phyloP scores from a whole-genome alignment of 1,139 yeast species.

The Geotrichum fermentans region DNA sequence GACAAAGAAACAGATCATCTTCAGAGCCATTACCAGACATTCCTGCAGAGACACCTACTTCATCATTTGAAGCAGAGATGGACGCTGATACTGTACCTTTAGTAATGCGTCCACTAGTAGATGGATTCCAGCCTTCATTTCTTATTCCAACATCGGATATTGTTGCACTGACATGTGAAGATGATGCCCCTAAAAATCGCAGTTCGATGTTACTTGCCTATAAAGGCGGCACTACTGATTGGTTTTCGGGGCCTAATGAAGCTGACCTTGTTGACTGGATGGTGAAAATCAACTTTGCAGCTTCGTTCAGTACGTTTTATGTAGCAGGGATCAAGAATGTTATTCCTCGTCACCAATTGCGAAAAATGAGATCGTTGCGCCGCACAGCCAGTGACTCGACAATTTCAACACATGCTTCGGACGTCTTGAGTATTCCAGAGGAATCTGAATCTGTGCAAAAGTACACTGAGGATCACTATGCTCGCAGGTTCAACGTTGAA shows the following conservation, averaged over 20 bases:
- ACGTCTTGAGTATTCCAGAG: no score
- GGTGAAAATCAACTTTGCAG: conserved; percentile 49
- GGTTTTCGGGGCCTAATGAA: conserved; percentile 35
- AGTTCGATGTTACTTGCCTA: conserved; percentile 33
- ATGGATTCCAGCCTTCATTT: conserved; percentile 39
- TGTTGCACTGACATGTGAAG: conserved; percentile 31
- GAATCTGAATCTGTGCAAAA: background rate
- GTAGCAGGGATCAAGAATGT: background rate
- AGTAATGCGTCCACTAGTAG: conserved; percentile 35
- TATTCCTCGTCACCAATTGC: background rate
- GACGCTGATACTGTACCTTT: background rate
- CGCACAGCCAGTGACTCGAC: conserved; percentile 1
- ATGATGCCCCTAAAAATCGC: conserved; percentile 20
- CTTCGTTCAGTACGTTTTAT: conserved; percentile 44
- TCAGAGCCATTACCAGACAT: background rate
- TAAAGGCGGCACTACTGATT: conserved; percentile 37
- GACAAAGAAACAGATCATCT: background rate
- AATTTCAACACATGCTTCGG: background rate
- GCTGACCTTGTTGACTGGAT: conserved; percentile 53
- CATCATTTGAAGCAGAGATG: background rate
- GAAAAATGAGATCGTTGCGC: background rate
- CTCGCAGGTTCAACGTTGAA: conserved; percentile 23
- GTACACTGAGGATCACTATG: conserved; percentile 8
- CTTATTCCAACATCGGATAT: conserved; percentile 37
- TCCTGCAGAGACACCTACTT: background rate